Conservation (phyloP, 2,329 filamentous ascomycete species). For the Xylariales sp. region DNA sequence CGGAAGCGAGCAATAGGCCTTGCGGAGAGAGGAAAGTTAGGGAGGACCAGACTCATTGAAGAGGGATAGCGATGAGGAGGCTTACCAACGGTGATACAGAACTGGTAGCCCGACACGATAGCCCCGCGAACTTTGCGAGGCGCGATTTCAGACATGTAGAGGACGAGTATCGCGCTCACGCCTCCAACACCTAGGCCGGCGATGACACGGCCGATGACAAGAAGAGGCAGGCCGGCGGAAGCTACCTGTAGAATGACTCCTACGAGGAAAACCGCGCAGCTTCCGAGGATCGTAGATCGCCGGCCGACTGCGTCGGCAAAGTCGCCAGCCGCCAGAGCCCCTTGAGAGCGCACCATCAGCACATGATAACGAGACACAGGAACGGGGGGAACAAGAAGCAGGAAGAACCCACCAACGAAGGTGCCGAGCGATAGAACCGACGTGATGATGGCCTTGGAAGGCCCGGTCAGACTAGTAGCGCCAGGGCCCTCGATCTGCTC, state of each 20-base stretch:
- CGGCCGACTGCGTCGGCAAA: slow-evolving; percentile 80
- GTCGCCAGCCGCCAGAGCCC: slow-evolving; percentile 81
- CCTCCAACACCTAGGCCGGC: slow-evolving; percentile 84
- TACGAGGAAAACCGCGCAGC: slow-evolving; percentile 76
- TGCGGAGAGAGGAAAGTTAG: slow-evolving; percentile 1
- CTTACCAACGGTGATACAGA: slow-evolving; percentile 80
- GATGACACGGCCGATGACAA: slow-evolving; percentile 79
- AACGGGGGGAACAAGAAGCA: background rate
- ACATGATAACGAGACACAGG: background rate
- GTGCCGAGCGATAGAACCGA: slow-evolving; percentile 82
- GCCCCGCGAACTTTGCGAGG: slow-evolving; percentile 81
- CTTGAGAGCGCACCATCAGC: slow-evolving; percentile 32
- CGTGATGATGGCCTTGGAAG: slow-evolving; percentile 69
- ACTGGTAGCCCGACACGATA: slow-evolving; percentile 85
- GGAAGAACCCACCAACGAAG: slow-evolving; percentile 67
- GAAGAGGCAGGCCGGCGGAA: slow-evolving; percentile 66
- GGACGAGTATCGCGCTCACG: slow-evolving; percentile 81
- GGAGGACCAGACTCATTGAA: background rate
- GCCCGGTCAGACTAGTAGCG: slow-evolving; percentile 52
- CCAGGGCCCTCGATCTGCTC: slow-evolving; percentile 50
- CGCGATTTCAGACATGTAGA: slow-evolving; percentile 88
- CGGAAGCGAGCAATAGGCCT: slow-evolving; percentile 75
- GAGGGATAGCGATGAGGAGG: background rate
- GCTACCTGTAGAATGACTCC: slow-evolving; percentile 76
- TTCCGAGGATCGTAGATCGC: slow-evolving; percentile 76